These are phyloP conservation scores for Pseudomicrostroma phylloplanum DNA, from an alignment of 1,284 basidiomycete species.

Conservation along the genomic window DNA sequence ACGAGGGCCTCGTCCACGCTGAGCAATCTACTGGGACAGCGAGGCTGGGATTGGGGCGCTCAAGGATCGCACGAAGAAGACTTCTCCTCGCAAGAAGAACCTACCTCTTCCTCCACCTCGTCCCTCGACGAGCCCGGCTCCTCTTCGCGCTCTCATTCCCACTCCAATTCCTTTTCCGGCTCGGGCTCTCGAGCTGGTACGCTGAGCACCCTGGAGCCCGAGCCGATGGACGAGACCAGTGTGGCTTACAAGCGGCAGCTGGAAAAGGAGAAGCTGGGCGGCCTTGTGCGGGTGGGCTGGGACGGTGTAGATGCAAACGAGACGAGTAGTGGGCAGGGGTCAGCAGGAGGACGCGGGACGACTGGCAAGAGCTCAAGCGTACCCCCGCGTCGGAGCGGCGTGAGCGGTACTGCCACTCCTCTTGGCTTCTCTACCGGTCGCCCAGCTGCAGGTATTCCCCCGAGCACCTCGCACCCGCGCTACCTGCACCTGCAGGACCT, in stretches of 20 bases:
- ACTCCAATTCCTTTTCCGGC: constrained; percentile 7
- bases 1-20: too few relatives aligned
- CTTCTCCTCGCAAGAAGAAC: too few relatives aligned
- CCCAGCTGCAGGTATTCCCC: background rate
- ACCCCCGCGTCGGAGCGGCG: background rate
- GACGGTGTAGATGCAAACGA: background rate
- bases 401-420: background rate
- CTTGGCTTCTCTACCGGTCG: too few relatives aligned
- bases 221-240: constrained; percentile 15
- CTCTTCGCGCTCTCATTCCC: background rate
- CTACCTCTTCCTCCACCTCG: too few relatives aligned
- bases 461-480: constrained; percentile 2
- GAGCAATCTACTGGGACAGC: too few relatives aligned
- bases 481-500: constrained; percentile 17
- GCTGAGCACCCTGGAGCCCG: constrained; percentile 16
- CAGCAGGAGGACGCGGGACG: background rate
- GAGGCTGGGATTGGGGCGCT: too few relatives aligned
- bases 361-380: background rate
- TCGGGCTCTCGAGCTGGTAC: constrained; percentile 10
- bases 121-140: too few relatives aligned
- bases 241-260: constrained; percentile 14
- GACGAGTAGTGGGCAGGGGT: background rate
- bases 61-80: too few relatives aligned
- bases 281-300: constrained; percentile 15
- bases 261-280: constrained; percentile 11